Evolutionary conservation across 768 basidiomycete genomes (phyloP).

Genomic region (Phanerochaete sordida): DNA sequence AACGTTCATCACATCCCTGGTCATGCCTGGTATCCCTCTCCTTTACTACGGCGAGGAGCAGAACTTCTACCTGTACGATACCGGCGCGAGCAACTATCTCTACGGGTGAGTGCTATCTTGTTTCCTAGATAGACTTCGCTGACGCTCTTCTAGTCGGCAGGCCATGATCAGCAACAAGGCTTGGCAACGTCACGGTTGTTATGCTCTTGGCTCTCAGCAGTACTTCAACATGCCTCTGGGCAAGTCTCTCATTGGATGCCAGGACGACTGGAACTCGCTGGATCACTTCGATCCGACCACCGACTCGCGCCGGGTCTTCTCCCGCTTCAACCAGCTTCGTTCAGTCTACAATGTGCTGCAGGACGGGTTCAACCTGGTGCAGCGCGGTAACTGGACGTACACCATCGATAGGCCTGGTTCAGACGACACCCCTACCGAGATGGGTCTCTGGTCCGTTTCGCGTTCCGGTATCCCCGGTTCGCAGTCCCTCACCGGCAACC

Average conservation of each 20-base stretch:
- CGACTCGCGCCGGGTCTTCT: slow-evolving; percentile 68
- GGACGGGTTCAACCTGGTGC: slow-evolving; percentile 84
- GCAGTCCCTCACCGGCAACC: slow-evolving; percentile 61
- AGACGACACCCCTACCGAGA: slow-evolving; percentile 73
- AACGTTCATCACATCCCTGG: slow-evolving; percentile 71
- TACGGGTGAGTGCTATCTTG: slow-evolving; percentile 55
- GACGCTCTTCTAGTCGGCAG: slow-evolving; percentile 64
- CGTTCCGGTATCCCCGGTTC: slow-evolving; percentile 54
- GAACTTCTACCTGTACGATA: slow-evolving; percentile 83
- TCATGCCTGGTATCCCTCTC: slow-evolving; percentile 86
- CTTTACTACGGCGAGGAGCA: slow-evolving; percentile 95
- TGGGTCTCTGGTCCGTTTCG: slow-evolving; percentile 84
- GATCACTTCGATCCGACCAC: slow-evolving; percentile 94
- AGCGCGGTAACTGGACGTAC: slow-evolving; percentile 84
- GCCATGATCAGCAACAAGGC: slow-evolving; percentile 82
- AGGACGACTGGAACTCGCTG: slow-evolving; percentile 88
- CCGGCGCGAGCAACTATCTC: slow-evolving; percentile 88
- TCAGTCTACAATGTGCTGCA: slow-evolving; percentile 67
- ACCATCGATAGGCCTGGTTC: slow-evolving; percentile 80
- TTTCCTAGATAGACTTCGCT: neutral
- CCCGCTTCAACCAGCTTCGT: slow-evolving; percentile 72
- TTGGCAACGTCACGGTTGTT: slow-evolving; percentile 94
- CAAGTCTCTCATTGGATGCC: slow-evolving; percentile 73
- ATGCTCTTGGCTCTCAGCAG: slow-evolving; percentile 83
- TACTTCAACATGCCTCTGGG: slow-evolving; percentile 94